Evolutionary conservation across 441 rosid species (phyloP).

Genomic region (Erodium moschatum): DNA sequence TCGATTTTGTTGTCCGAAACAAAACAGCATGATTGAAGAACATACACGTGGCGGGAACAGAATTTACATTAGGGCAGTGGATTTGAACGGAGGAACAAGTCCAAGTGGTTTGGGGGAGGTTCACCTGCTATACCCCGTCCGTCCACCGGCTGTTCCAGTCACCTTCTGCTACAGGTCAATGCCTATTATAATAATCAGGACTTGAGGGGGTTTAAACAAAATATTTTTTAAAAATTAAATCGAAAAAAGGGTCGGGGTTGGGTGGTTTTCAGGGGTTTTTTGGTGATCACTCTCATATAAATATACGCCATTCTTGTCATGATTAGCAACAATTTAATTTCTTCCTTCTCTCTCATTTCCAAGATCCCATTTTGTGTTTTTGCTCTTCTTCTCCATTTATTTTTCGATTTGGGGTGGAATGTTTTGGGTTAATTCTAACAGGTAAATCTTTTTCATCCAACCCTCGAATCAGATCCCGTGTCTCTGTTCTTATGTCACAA

Average conservation of each 20-base stretch:
- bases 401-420: background rate
- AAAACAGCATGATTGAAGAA: background rate
- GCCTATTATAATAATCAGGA: constrained; percentile 11
- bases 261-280: constrained; percentile 36
- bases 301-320: constrained; percentile 13
- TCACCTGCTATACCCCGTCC: constrained; percentile 22
- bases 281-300: constrained; percentile 29
- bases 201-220: constrained; percentile 22
- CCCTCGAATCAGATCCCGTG: constrained; percentile 2
- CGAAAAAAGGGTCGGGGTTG: constrained; percentile 2
- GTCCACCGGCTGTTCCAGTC: constrained; percentile 25
- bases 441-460: constrained; percentile 4
- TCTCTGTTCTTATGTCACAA: background rate
- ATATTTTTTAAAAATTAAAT: background rate
- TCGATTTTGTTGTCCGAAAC: constrained; percentile 4
- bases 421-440: background rate
- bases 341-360: constrained; percentile 1
- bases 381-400: background rate
- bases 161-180: constrained; percentile 2
- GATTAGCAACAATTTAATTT: constrained; percentile 4
- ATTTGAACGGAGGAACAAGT: constrained; percentile 34
- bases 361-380: constrained; percentile 4
- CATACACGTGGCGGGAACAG: background rate
- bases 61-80: no score
- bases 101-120: constrained; percentile 22